These are phyloP conservation scores for Botryotinia globosa DNA, from an alignment of 2,329 filamentous ascomycete species.

Conservation along the genomic window DNA sequence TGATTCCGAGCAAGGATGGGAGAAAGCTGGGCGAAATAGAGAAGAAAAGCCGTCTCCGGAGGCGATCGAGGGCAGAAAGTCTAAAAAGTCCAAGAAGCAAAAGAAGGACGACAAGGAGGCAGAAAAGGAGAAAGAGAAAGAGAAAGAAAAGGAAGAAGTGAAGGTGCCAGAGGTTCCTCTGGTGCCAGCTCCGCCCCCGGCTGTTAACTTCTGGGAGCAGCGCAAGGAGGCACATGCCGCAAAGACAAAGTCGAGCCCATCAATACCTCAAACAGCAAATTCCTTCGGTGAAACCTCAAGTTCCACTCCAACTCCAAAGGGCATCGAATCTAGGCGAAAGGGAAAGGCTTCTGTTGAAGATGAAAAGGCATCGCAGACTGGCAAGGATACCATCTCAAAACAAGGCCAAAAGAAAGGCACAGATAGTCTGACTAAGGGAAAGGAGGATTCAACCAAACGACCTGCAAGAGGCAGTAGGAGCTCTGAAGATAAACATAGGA, in stretches of 20 bases:
- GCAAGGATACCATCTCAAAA: constrained; percentile 40
- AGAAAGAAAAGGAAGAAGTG: constrained; percentile 58
- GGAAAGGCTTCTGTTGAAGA: constrained; percentile 43
- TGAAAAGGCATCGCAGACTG: constrained; percentile 33
- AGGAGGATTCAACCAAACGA: constrained; percentile 37
- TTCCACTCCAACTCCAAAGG: constrained; percentile 33
- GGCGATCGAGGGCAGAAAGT: constrained; percentile 30
- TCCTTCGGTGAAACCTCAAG: constrained; percentile 19
- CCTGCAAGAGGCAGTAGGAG: constrained; percentile 34
- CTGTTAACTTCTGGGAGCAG: constrained; percentile 86
- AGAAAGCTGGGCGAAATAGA: constrained; percentile 59
- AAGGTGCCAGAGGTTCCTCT: constrained; percentile 51
- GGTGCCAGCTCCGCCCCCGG: constrained; percentile 76
- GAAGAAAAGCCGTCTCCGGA: constrained; percentile 57
- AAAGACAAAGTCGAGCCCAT: constrained; percentile 43
- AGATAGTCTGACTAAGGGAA: constrained; percentile 38
- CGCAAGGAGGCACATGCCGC: constrained; percentile 63
- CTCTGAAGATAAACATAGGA: constrained; percentile 38
- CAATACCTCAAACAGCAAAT: constrained; percentile 23
- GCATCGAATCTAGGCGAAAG: constrained; percentile 42
- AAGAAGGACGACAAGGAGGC: constrained; percentile 42
- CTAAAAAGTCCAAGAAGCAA: constrained; percentile 37
- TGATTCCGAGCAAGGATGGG: constrained; percentile 62
- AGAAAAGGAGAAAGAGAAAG: constrained; percentile 57
- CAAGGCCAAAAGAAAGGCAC: constrained; percentile 43